Base-by-base conservation (phyloP, 768 basidiomycete genomes). In the Lentinula aciculospora region DNA sequence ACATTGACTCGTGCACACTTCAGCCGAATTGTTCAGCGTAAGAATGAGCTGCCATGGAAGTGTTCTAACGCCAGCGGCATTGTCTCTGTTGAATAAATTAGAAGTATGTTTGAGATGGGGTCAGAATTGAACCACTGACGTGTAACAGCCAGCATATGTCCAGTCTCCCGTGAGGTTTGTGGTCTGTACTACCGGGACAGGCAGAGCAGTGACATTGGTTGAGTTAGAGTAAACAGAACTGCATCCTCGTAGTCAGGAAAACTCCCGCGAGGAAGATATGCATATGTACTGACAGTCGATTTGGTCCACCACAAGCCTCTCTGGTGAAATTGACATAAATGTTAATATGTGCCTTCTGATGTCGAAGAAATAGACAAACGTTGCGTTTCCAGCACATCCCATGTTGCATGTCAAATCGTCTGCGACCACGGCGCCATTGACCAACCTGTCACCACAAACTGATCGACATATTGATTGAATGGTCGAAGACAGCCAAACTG, bases 371-470 rank as follows among this genome's bases (percentile, higher is more conserved):
- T 6, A 39, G 0, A 67, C 85, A 63, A 61, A 88, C 88, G 80
- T 75, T 10, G 81, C 37, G 58, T 84, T 85, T 23, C 90, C 93
- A 17, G 78, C 78, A 60, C 93, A 95, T 0, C 75, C 77, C 86
- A 87, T 89, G 66, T 79, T 82, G 66, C 93, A 95, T 34, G 77
- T 76, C 3, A 72, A 68, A 1, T 79, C 77, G 1, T 73, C 60
- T 0, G 78, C 79, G 15, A 64, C 48, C 1, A 77, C 80, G 1
- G 88, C 89, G 9, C 85, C 86, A 29, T 81, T 76, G 12, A 84
- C 72, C 47, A 92, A 72, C 10, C 74, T 70, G 65, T 90, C 77
- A 2, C 88, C 89, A 62, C 92, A 94, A 71, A 84, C 87, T 89
- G 59, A n/a, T 46, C 12, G 46, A 9, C 13, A 45, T 29, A 36